phyloP scores from a whole-genome alignment of 2,329 filamentous ascomycete genomes.

The Curvularia verruculosa region DNA sequence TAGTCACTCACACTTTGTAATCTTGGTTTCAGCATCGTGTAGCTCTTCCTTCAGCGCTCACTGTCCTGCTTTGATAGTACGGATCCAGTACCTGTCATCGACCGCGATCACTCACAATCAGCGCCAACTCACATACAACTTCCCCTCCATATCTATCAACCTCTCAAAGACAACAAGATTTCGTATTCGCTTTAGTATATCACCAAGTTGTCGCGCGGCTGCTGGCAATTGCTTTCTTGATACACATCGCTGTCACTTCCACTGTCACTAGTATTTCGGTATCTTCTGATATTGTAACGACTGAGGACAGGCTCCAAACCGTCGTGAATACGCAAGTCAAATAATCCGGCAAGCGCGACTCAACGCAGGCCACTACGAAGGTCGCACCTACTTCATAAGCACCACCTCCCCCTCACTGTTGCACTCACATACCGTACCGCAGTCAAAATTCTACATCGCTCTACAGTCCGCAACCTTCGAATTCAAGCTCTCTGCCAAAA shows the following conservation, averaged over 20 bases:
- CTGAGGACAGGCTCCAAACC: neutral
- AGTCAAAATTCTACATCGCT: neutral
- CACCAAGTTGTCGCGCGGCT: neutral
- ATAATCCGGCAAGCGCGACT: neutral
- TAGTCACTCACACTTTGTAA: neutral
- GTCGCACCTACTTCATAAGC: conserved; percentile 7
- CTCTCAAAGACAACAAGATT: neutral
- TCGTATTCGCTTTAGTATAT: neutral
- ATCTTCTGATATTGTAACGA: neutral
- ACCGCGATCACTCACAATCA: neutral
- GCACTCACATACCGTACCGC: neutral
- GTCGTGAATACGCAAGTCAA: neutral
- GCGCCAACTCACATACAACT: neutral
- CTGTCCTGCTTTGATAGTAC: neutral
- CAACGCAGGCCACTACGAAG: conserved; percentile 2
- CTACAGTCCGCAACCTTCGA: neutral
- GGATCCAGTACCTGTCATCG: neutral
- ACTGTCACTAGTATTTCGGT: neutral
- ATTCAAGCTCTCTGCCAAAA: neutral
- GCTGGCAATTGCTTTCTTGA: neutral
- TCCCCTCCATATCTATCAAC: neutral
- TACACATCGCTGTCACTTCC: neutral
- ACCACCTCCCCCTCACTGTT: neutral
- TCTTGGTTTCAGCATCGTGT: neutral
- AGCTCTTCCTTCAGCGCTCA: neutral